These are phyloP conservation scores for Capsella bursapastoris DNA, from an alignment of 345 rosid genomes.

Conservation along the genomic window DNA sequence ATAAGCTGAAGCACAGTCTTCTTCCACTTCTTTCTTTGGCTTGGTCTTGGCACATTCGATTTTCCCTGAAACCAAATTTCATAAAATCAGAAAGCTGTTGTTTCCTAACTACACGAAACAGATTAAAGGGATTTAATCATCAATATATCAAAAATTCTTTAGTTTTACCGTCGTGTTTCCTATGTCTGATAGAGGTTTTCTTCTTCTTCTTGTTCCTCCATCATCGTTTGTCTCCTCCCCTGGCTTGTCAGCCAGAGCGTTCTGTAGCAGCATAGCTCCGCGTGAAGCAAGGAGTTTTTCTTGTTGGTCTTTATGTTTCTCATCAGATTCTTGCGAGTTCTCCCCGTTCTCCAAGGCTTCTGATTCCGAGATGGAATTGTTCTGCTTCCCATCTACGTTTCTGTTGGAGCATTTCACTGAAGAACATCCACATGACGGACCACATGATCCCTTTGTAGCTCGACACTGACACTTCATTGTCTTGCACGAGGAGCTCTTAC, in stretches of 20 bases:
- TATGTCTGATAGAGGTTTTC: conserved; percentile 85
- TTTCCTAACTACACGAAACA: background rate
- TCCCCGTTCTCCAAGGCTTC: conserved; percentile 28
- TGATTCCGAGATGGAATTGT: conserved; percentile 37
- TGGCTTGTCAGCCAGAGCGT: conserved; percentile 62
- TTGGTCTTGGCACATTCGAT: conserved; percentile 68
- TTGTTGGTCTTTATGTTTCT: conserved; percentile 32
- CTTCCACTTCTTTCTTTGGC: conserved; percentile 81
- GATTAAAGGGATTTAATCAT: background rate
- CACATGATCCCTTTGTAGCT: conserved; percentile 64
- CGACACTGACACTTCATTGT: conserved; percentile 83
- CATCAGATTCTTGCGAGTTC: conserved; percentile 49
- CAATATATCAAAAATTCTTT: background rate
- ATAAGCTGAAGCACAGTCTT: conserved; percentile 74
- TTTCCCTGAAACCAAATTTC: conserved; percentile 59
- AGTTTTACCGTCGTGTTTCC: conserved; percentile 63
- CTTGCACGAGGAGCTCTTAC: conserved; percentile 69
- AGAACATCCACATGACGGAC: conserved; percentile 71
- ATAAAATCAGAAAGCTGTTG: conserved; percentile 3
- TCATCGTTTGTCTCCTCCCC: conserved; percentile 50
- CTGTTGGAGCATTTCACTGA: conserved; percentile 70
- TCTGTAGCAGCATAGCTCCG: conserved; percentile 82
- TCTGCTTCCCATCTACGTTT: conserved; percentile 28
- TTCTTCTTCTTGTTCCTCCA: conserved; percentile 46
- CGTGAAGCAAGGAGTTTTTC: conserved; percentile 59